Percentiles rank a stretch among this genome's conserved stretches.
These are phyloP conservation scores for Kodamaea fukazawae DNA, from an alignment of 805 yeast species.

Conservation along the genomic window DNA sequence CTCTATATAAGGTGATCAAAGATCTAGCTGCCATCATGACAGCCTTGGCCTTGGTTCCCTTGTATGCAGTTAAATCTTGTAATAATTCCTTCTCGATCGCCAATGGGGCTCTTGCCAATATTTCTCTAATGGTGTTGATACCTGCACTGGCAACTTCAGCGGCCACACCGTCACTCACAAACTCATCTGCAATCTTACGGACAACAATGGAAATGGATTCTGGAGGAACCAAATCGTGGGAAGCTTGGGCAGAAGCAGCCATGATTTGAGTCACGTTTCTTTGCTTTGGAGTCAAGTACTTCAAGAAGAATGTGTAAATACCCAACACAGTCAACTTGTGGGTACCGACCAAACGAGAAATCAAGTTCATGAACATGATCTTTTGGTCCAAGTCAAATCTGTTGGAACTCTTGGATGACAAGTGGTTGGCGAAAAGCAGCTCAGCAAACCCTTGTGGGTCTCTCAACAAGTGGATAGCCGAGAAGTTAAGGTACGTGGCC, in stretches of 20 bases:
- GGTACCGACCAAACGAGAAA: conserved; percentile 88
- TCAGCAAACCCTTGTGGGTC: conserved; percentile 99
- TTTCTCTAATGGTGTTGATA: conserved; percentile 90
- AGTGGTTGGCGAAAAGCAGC: conserved; percentile 65
- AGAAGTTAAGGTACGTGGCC: conserved; percentile 77
- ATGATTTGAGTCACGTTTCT: conserved; percentile 89
- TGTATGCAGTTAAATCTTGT: conserved; percentile 87
- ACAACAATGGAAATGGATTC: conserved; percentile 78
- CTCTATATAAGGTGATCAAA: conserved; percentile 81
- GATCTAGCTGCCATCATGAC: conserved; percentile 94
- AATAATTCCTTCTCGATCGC: conserved; percentile 86
- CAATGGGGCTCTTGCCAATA: conserved; percentile 87
- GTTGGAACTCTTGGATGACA: conserved; percentile 66
- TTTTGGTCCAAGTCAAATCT: conserved; percentile 84
- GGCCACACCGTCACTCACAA: conserved; percentile 97
- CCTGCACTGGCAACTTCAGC: conserved; percentile 99
- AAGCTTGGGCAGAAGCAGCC: conserved; percentile 96
- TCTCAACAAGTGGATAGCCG: conserved; percentile 89
- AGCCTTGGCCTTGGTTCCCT: conserved; percentile 89
- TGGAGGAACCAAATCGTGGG: conserved; percentile 97
- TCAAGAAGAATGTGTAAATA: conserved; percentile 81
- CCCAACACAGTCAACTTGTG: conserved; percentile 92
- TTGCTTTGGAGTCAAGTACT: conserved; percentile 92
- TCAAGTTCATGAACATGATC: conserved; percentile 79
- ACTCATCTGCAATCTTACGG: conserved; percentile 93